Evolutionary conservation across 805 yeast species (phyloP).

Genomic region (Candida nemodendra): DNA sequence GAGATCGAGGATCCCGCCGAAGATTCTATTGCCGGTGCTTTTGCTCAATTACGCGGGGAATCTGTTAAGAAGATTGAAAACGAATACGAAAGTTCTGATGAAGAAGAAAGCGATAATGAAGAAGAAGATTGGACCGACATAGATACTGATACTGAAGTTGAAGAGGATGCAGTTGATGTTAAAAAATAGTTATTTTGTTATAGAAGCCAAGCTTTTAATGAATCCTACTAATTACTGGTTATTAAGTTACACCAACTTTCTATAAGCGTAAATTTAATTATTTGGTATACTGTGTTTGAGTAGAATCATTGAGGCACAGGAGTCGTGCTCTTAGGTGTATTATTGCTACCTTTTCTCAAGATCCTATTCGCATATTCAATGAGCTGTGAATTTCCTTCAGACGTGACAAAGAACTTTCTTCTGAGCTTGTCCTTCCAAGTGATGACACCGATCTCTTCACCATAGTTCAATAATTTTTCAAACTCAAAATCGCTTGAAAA

Average conservation of each 20-base stretch:
- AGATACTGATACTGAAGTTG: slow-evolving; percentile 66
- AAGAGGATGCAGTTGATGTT: slow-evolving; percentile 33
- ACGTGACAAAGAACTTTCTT: slow-evolving; percentile 79
- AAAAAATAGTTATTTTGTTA: background rate
- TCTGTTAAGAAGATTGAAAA: slow-evolving; percentile 41
- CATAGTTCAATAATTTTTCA: slow-evolving; percentile 68
- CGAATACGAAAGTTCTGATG: slow-evolving; percentile 41
- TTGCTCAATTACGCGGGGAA: slow-evolving; percentile 68
- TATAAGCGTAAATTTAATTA: no score
- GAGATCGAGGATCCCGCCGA: slow-evolving; percentile 73
- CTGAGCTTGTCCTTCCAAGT: slow-evolving; percentile 78
- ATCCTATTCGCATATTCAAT: slow-evolving; percentile 83
- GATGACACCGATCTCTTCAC: slow-evolving; percentile 87
- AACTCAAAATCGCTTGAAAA: slow-evolving; percentile 77
- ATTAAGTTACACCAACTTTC: no score
- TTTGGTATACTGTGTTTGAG: slow-evolving; percentile 1
- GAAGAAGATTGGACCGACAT: slow-evolving; percentile 46
- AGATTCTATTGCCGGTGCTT: slow-evolving; percentile 71
- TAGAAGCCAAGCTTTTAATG: background rate
- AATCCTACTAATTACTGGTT: background rate
- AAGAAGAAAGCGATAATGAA: slow-evolving; percentile 33
- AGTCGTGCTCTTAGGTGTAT: slow-evolving; percentile 10
- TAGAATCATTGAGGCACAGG: slow-evolving; percentile 3
- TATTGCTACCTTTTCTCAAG: slow-evolving; percentile 28
- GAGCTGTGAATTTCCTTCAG: slow-evolving; percentile 85